These are phyloP conservation scores for Hymenoscyphus fructigenus DNA, from an alignment of 2,329 filamentous ascomycete genomes.

Conservation along the genomic window DNA sequence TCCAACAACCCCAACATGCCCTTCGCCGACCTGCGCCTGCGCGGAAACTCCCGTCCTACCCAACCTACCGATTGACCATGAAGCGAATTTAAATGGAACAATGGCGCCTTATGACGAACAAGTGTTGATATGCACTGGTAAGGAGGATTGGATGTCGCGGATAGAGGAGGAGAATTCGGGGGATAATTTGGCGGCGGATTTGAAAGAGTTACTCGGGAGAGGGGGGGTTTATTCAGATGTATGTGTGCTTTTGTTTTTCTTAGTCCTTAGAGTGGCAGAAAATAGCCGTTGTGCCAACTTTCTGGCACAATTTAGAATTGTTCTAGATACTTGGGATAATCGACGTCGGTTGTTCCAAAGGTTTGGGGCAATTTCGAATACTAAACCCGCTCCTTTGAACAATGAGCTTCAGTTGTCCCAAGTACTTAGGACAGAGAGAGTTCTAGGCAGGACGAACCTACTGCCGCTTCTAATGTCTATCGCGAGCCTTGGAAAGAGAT, in stretches of 20 bases:
- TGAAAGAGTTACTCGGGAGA: conserved; percentile 69
- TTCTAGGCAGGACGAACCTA: too few relatives aligned
- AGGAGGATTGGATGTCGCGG: conserved; percentile 74
- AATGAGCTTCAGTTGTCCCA: too few relatives aligned
- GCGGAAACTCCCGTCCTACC: conserved; percentile 61
- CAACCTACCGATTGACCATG: conserved; percentile 72
- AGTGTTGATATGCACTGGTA: conserved; percentile 78
- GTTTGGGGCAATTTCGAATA: background rate
- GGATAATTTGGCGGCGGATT: conserved; percentile 65
- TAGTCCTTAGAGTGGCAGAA: too few relatives aligned
- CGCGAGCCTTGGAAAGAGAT: too few relatives aligned
- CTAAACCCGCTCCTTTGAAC: too few relatives aligned
- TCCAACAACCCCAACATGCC: conserved; percentile 51
- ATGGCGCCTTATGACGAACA: conserved; percentile 81
- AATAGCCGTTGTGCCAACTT: background rate
- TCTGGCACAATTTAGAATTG: too few relatives aligned
- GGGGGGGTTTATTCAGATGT: conserved; percentile 68
- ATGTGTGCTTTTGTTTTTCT: conserved; percentile 38
- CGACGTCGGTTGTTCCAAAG: background rate
- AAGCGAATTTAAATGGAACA: conserved; percentile 68
- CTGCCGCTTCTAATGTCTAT: too few relatives aligned
- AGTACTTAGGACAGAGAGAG: too few relatives aligned
- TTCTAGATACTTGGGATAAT: too few relatives aligned
- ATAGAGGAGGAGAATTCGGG: conserved; percentile 78
- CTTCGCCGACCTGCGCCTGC: conserved; percentile 74